Percentiles rank a stretch among this genome's conserved stretches.
These are phyloP conservation scores for Pisolithus orientalis DNA, from an alignment of 768 basidiomycete genomes.

Conservation along the genomic window DNA sequence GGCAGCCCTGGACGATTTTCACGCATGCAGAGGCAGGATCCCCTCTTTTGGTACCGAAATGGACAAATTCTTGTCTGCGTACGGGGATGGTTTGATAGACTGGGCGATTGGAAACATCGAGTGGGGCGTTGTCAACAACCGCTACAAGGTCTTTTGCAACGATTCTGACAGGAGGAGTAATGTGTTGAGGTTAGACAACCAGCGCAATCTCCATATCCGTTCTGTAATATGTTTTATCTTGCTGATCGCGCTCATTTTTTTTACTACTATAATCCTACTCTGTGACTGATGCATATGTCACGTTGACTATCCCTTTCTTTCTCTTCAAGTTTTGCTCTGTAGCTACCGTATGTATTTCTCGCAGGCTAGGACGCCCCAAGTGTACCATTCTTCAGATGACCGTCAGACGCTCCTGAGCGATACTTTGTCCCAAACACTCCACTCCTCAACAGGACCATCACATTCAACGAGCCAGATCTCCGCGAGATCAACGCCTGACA, in stretches of 20 bases:
- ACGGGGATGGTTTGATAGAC: constrained; percentile 22
- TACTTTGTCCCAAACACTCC: constrained; percentile 46
- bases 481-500: constrained; percentile 36
- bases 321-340: not conserved
- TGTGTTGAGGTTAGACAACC: constrained; percentile 12
- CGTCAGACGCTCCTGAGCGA: not conserved
- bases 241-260: constrained; percentile 4
- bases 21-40: constrained; percentile 13
- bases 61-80: constrained; percentile 13
- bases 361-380: too few species aligned
- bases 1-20: constrained; percentile 16
- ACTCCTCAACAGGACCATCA: constrained; percentile 52
- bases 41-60: constrained; percentile 13
- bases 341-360: not conserved
- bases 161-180: constrained; percentile 16
- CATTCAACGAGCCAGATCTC: constrained; percentile 60
- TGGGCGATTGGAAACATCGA: constrained; percentile 22
- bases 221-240: constrained; percentile 3
- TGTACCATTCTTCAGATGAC: not conserved
- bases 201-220: constrained; percentile 1
- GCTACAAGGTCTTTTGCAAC: constrained; percentile 19
- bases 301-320: not conserved
- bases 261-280: not conserved
- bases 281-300: not conserved
- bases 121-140: constrained; percentile 22